Evolutionary conservation across 768 basidiomycete genomes (phyloP), one percentile per base, ranked within the genome.

Genomic region (Galerina marginata): DNA sequence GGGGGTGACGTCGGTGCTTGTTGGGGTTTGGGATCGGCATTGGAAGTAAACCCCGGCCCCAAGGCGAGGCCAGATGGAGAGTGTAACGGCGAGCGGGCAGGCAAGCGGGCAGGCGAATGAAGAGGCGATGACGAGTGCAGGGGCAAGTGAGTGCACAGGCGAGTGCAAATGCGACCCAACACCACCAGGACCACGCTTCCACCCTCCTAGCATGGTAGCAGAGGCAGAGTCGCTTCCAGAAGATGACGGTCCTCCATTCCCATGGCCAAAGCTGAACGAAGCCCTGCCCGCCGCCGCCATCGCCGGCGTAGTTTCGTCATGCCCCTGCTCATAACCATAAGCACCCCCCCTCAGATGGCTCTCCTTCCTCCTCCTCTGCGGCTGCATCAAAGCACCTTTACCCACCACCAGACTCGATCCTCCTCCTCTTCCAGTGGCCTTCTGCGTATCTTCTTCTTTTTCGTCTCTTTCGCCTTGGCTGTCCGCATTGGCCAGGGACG

Each of bases 191-290:
- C 20, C 20, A 2, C 20, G 20, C 20, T 20, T 20, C 20, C 20
- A 20, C 20, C 20, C 20, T 20, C 20, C 20, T 20, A 16, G 20
- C n/a, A 26, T 20, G 20, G 20, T 20, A 16, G 29, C 29, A 33
- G 29, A 7, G 5, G n/a, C 38, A 36, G 65, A 55, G 48, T 63
- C 64, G 29, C 64, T 65, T 10, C 64, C 64, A 39, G 20, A 20
- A 20, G 53, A 20, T 2, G 20, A 20, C 20, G 20, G 2, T 20
- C 64, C 38, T 23, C 9, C 23, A 15, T 54, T 20, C 20, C 20
- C 20, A 20, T 20, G 20, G 20, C 20, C 20, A 20, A 20, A 20
- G 20, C 20, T 20, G 20, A 20, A 20, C 20, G 20, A 20, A 20
- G 20, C 20, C 20, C 20, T 20, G 20, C 39, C 37, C 49, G 23